Conservation (phyloP, 179 eudicot species). For the Camellia oleifera region DNA sequence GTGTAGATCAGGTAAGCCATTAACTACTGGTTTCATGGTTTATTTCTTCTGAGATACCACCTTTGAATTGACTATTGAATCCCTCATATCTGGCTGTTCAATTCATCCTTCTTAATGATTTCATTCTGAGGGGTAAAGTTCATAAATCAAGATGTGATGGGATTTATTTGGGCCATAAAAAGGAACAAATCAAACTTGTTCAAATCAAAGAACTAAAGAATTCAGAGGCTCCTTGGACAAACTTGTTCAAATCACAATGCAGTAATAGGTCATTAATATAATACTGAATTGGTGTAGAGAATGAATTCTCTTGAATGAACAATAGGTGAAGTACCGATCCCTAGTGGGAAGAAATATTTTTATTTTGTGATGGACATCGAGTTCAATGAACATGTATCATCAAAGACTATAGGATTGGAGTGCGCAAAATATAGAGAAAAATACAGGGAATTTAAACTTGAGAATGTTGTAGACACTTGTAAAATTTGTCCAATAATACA, state of each 20-base stretch:
- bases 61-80: neutral
- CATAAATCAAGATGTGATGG: neutral
- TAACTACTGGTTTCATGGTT: slow-evolving; percentile 2
- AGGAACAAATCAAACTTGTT: neutral
- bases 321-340: no score
- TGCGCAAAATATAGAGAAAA: neutral
- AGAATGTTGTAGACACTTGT: neutral
- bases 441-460: neutral
- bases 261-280: neutral
- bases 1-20: slow-evolving; percentile 67
- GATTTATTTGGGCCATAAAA: neutral
- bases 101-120: neutral
- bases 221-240: neutral
- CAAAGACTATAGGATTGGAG: neutral
- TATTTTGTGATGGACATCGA: neutral
- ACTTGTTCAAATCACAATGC: neutral
- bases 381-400: neutral
- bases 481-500: neutral
- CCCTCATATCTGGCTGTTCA: neutral
- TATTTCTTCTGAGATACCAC: neutral
- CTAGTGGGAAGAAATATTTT: no score
- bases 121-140: neutral
- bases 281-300: neutral
- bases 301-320: neutral
- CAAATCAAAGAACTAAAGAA: neutral